Percentiles rank a stretch among this genome's conserved stretches.
Conservation (phyloP, 192 early-diverging fungal species). For the Coemansia erecta region DNA sequence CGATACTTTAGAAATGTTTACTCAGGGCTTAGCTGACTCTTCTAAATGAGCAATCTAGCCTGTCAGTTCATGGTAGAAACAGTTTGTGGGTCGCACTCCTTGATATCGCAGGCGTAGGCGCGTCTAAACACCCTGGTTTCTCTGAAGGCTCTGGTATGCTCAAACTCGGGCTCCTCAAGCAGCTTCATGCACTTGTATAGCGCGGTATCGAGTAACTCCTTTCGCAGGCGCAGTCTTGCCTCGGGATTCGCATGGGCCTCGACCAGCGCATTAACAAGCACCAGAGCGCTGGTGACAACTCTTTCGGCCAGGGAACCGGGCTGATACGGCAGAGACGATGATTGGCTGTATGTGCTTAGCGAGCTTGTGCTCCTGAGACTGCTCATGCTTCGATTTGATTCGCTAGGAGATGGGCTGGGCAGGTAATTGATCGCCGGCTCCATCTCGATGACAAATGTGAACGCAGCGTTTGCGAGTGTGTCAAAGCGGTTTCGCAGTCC, state of each 20-base stretch:
- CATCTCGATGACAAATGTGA: slow-evolving; percentile 15
- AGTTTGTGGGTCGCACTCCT: slow-evolving; percentile 10
- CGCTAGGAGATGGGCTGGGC: slow-evolving; percentile 2
- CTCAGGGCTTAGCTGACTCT: no score
- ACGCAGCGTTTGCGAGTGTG: slow-evolving; percentile 33
- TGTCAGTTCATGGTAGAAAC: not conserved
- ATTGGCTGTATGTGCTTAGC: no score
- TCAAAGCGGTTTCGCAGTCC: slow-evolving; percentile 42
- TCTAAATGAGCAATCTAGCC: no score
- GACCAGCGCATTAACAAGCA: slow-evolving; percentile 35
- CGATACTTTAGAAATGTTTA: no score
- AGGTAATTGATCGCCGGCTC: not conserved
- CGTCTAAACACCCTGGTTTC: slow-evolving; percentile 35
- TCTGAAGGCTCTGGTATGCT: slow-evolving; percentile 2
- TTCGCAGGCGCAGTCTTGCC: slow-evolving; percentile 30
- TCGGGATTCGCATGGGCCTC: slow-evolving; percentile 19
- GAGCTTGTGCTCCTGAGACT: slow-evolving; percentile 1
- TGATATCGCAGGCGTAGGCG: slow-evolving; percentile 32
- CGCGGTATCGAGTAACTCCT: slow-evolving; percentile 39
- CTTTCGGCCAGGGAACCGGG: slow-evolving; percentile 13
- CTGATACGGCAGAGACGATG: no score
- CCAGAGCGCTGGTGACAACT: slow-evolving; percentile 21
- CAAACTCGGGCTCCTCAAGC: slow-evolving; percentile 33
- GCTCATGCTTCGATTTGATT: not conserved
- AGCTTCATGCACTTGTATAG: slow-evolving; percentile 37